These are phyloP conservation scores for Lasiodiplodia citricola DNA, from an alignment of 2,329 filamentous ascomycete species.

Conservation along the genomic window DNA sequence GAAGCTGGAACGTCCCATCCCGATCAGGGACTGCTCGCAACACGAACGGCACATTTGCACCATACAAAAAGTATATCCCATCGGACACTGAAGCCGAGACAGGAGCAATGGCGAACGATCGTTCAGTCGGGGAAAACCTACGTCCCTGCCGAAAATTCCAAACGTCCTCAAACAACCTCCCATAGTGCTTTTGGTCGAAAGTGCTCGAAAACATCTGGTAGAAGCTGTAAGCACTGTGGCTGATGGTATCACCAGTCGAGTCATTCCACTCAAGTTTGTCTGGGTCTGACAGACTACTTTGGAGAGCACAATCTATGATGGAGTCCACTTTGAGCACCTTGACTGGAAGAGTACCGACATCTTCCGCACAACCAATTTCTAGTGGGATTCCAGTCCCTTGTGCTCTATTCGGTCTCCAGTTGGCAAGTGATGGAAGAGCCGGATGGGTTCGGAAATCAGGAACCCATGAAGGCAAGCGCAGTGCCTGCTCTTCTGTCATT, in stretches of 20 bases:
- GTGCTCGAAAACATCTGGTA: too few species aligned
- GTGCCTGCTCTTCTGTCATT: neutral
- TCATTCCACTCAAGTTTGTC: neutral
- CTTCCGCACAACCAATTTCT: neutral
- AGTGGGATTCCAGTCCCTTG: neutral
- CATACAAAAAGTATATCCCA: neutral
- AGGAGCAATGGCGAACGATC: neutral
- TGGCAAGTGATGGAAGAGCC: neutral
- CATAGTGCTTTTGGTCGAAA: neutral
- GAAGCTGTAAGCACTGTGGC: neutral
- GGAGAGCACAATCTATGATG: neutral
- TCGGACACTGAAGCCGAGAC: neutral
- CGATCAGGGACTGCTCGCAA: neutral
- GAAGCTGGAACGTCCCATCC: neutral
- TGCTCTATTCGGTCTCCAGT: neutral
- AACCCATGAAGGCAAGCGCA: neutral
- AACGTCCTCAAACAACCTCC: neutral
- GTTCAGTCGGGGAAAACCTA: neutral
- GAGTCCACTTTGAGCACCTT: neutral
- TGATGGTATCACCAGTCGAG: neutral
- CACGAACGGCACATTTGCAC: neutral
- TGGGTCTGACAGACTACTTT: neutral
- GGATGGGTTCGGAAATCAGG: neutral
- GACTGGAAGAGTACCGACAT: neutral
- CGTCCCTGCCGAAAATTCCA: neutral